Evolutionary conservation across 2,329 filamentous ascomycete genomes (phyloP), one percentile per base, ranked within the genome.

Genomic region (Calonectria honghensis): DNA sequence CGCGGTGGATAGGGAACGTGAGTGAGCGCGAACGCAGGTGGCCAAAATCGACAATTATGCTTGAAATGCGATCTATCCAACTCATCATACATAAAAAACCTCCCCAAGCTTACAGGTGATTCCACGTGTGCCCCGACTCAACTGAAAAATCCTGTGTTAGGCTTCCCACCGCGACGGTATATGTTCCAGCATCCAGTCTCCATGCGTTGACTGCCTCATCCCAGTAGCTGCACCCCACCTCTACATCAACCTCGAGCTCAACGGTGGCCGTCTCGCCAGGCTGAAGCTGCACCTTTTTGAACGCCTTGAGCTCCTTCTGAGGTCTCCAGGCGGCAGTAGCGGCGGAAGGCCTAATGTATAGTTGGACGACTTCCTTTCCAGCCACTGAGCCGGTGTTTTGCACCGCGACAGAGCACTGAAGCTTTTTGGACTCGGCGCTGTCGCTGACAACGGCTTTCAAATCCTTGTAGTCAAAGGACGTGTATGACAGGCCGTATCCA

Each of bases 401-500:
- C 5, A 77, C 72, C 5, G 41, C 13, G 29, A 72, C 7, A 13
- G 32, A 20, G 2, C 20, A 41, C 13, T 10, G 69, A 10, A 77
- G 59, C 3, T 24, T 74, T 37, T 51, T 41, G 10, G 68, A 39
- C 39, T 32, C 32, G 32, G 29, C 24, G 2, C 10, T 29, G 5
- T 74, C 70, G 39, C 74, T 52, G 6, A 76, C 45, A 6, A 37
- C 24, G n/a, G n/a, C n/a, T 4, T 72, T 35, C 41, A 77, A 54
- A 41, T 73, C 70, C 24, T 65, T 51, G 18, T 77, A 66, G 7
- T 18, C 20, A 45, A 77, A 76, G 2, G 74, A 70, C 3, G 76
- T 76, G 24, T 78, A 78, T 0, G 76, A 78, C 6, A 78, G 0
- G 0, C 76, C 77, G 48, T 78, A 54, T 4, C 76, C 77, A 5